Evolutionary conservation across 441 rosid genomes (phyloP).

Genomic region (Gossypium trilobum): DNA sequence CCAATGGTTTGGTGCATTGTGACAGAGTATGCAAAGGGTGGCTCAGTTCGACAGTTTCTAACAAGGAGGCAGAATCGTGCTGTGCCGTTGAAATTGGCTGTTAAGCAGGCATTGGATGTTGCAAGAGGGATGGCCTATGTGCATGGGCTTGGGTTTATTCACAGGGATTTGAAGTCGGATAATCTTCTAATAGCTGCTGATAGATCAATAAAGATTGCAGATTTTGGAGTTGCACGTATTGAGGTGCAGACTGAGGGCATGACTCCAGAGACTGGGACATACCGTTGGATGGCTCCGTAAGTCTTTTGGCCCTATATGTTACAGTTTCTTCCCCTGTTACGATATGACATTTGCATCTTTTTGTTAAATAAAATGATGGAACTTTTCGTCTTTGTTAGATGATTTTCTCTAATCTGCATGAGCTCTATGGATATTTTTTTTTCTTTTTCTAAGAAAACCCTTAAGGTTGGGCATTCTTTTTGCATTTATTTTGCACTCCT

Average conservation of each 20-base stretch:
- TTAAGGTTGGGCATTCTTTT: neutral
- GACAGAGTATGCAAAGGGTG: slow-evolving; percentile 93
- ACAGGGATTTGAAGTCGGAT: slow-evolving; percentile 86
- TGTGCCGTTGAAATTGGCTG: slow-evolving; percentile 78
- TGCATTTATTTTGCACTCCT: neutral
- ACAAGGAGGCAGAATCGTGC: slow-evolving; percentile 72
- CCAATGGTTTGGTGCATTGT: slow-evolving; percentile 96
- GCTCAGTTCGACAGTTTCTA: slow-evolving; percentile 79
- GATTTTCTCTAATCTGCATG: neutral
- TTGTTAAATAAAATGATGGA: neutral
- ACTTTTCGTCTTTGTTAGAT: neutral
- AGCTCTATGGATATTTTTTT: neutral
- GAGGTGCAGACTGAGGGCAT: slow-evolving; percentile 98
- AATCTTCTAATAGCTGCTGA: slow-evolving; percentile 80
- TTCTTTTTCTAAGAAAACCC: neutral
- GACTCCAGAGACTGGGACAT: slow-evolving; percentile 98
- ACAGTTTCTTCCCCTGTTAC: neutral
- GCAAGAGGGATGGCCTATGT: slow-evolving; percentile 95
- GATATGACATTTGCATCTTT: neutral
- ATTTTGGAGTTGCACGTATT: slow-evolving; percentile 92
- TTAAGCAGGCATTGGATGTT: slow-evolving; percentile 88
- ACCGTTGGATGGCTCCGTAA: slow-evolving; percentile 99
- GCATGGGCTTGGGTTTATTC: slow-evolving; percentile 74
- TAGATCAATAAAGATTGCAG: slow-evolving; percentile 86
- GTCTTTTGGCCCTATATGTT: slow-evolving; percentile 22